These are phyloP conservation scores for Elongisporangium prolatum DNA, from an alignment of 352 stramenopile genomes.

Conservation along the genomic window DNA sequence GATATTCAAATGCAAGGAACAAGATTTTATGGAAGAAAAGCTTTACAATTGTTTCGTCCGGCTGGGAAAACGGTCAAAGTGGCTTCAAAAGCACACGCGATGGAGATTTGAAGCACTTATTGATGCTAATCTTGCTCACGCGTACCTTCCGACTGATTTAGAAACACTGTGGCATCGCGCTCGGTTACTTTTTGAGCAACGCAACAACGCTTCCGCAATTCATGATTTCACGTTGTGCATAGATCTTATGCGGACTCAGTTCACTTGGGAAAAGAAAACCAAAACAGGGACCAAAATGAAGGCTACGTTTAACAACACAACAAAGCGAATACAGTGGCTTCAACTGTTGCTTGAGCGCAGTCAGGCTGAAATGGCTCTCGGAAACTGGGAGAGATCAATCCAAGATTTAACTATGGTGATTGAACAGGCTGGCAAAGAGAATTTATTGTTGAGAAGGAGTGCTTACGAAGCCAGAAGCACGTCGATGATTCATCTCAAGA, in stretches of 20 bases:
- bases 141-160: constrained; percentile 42
- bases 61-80: constrained; percentile 40
- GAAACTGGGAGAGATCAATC: constrained; percentile 35
- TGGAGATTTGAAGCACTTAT: constrained; percentile 55
- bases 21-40: constrained; percentile 49
- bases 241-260: constrained; percentile 24
- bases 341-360: constrained; percentile 40
- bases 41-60: constrained; percentile 35
- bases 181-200: constrained; percentile 24
- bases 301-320: constrained; percentile 28
- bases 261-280: constrained; percentile 30
- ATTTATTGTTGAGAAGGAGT: constrained; percentile 13
- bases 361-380: constrained; percentile 26
- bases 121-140: constrained; percentile 40
- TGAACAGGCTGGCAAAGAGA: constrained; percentile 27
- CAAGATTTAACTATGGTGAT: constrained; percentile 40
- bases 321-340: constrained; percentile 37
- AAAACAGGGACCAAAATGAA: constrained; percentile 24
- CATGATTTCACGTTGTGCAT: constrained; percentile 41
- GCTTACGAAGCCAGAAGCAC: constrained; percentile 31
- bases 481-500: constrained; percentile 28
- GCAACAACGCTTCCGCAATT: constrained; percentile 33
- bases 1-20: constrained; percentile 54
- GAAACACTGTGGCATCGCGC: constrained; percentile 49
- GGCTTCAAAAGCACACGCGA: constrained; percentile 31